Evolutionary conservation across 352 stramenopile genomes (phyloP).

Genomic region (Globisporangium camurandrum): DNA sequence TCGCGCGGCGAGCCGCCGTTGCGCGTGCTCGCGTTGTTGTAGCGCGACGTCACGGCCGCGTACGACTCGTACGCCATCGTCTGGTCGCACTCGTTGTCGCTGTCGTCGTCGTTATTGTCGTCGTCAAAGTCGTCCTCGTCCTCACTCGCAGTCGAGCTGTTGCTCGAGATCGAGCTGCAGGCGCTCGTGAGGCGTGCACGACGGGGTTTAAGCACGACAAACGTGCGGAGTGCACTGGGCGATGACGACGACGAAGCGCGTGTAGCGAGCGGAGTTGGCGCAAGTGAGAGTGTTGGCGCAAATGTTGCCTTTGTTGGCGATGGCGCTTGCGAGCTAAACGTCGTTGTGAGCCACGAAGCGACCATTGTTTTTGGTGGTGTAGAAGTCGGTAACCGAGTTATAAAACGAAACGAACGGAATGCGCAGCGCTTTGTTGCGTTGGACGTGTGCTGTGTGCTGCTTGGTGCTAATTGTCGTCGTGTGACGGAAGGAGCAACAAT

Average conservation of each 20-base stretch:
- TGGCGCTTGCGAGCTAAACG: background rate
- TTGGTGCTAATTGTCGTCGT: too few species aligned
- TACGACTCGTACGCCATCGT: conserved; percentile 70
- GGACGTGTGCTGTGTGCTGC: too few species aligned
- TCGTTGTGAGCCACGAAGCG: background rate
- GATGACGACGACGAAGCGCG: background rate
- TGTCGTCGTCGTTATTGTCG: conserved; percentile 13
- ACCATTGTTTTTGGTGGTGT: background rate
- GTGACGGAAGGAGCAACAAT: too few species aligned
- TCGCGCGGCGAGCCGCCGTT: conserved; percentile 19
- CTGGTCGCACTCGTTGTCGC: conserved; percentile 23
- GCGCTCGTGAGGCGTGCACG: conserved; percentile 22
- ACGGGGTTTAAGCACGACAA: conserved; percentile 15
- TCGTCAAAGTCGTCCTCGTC: conserved; percentile 17
- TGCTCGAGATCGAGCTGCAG: conserved; percentile 23
- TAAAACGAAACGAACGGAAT: too few species aligned
- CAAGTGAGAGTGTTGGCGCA: background rate
- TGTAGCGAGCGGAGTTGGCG: background rate
- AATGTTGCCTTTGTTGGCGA: background rate
- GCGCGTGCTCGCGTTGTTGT: conserved; percentile 10
- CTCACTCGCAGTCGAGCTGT: conserved; percentile 32
- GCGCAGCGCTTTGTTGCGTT: too few species aligned
- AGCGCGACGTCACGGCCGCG: conserved; percentile 52
- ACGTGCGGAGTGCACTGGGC: conserved; percentile 4
- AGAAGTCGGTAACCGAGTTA: too few species aligned